Conservation (phyloP, 148 eudicot species). For the Camellia lanceoleosa region DNA sequence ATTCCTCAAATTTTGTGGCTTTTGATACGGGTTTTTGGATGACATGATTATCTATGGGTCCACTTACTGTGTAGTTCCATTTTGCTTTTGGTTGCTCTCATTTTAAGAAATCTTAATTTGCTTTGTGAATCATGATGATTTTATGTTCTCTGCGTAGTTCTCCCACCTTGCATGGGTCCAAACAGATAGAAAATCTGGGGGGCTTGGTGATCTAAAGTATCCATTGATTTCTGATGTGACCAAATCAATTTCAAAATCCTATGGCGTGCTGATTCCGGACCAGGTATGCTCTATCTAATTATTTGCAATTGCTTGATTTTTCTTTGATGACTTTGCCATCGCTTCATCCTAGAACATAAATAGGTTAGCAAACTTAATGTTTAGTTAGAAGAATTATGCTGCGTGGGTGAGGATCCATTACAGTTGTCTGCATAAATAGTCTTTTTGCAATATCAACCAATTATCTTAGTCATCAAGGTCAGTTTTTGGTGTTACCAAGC, state of each 20-base stretch:
- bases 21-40: neutral
- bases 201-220: conserved; percentile 85
- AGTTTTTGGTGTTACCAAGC: too few species aligned
- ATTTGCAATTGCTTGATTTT: too few species aligned
- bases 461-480: too few species aligned
- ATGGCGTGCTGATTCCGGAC: conserved; percentile 74
- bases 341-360: too few species aligned
- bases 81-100: neutral
- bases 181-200: conserved; percentile 95
- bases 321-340: too few species aligned
- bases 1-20: neutral
- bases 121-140: neutral
- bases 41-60: neutral
- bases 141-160: conserved; percentile 51
- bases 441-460: too few species aligned
- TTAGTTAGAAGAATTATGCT: too few species aligned
- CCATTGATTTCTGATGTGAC: conserved; percentile 93
- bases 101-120: neutral
- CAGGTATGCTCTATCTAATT: conserved; percentile 45
- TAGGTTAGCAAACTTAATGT: too few species aligned
- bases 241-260: conserved; percentile 84
- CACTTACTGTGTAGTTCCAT: neutral
- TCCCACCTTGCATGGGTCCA: conserved; percentile 99
- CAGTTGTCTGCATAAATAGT: too few species aligned
- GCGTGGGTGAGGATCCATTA: too few species aligned